Evolutionary conservation across 2,329 filamentous ascomycete species (phyloP), one percentile per base, ranked within the genome.

Genomic region (Celoporthe dispersa): DNA sequence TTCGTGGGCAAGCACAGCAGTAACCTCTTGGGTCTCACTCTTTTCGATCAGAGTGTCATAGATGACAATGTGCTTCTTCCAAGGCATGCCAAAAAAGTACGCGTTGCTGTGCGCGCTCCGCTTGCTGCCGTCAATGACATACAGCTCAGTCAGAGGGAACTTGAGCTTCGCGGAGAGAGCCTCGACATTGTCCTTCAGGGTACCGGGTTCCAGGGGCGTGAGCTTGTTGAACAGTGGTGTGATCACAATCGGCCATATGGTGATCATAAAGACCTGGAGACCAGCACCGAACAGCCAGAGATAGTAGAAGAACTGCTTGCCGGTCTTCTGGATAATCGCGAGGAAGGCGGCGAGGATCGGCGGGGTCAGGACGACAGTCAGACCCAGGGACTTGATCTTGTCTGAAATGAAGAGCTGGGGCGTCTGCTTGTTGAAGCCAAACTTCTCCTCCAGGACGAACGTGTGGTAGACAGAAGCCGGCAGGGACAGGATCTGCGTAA

Each of bases 1-100:
- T 82, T 99, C 96, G 80, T 99, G 96, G 48, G 94, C 94, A 67
- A 99, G 85, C 67, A 99, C 94, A 74, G 96, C 95, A 70, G 97
- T 93, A 55, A 99, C 94, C 81, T 99, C 96, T 78, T 96, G 88
- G 4, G 92, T 90, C 73, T 94, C 90, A 80, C 92, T 96, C 88
- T 98, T 97, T 82, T 98, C 95, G 73, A 99, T 94, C 73, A 99
- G 84, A 6, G 97, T 99, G 79, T 99, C 96, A 80, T 97, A 99
- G 78, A 99, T 97, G 77, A 99, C 96, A 84, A 99, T 99, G 85
- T 98, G 97, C 88, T 98, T 98, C 88, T 98, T 98, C 94, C 95
- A 99, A 57, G 96, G 96, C 68, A 99, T 88, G 71, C 96, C 96
- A 76, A 97, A 98, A 84, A 99, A 99, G 82, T 97, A 97, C 28